Evolutionary conservation across 176 grass and related monocot species (phyloP).

Genomic region (Puccinellia tenuiflora): DNA sequence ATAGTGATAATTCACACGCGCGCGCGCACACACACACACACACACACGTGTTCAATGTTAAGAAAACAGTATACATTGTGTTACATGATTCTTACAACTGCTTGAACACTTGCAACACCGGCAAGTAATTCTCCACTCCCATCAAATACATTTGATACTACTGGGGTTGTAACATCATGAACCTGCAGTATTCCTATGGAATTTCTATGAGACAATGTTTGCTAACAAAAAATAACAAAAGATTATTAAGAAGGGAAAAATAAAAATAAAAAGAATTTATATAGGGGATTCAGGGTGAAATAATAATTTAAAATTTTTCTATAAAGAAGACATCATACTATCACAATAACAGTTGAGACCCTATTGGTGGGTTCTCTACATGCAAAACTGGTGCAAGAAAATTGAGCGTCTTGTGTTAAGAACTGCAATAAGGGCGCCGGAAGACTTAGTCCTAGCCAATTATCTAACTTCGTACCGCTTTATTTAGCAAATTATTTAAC

Average conservation of each 20-base stretch:
- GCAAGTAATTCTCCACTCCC: conserved; percentile 58
- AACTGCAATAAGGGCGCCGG: background rate
- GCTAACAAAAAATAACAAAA: background rate
- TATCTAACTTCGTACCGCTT: background rate
- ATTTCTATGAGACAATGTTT: conserved; percentile 18
- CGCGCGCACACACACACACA: background rate
- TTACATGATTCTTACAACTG: conserved; percentile 75
- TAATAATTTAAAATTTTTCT: background rate
- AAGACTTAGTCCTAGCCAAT: background rate
- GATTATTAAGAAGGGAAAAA: background rate
- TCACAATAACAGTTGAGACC: background rate
- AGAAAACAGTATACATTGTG: background rate
- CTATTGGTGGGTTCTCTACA: background rate
- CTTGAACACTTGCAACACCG: conserved; percentile 72
- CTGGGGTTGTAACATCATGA: conserved; percentile 62
- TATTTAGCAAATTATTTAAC: background rate
- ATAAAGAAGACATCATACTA: background rate
- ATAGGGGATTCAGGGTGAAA: background rate
- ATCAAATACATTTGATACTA: conserved; percentile 85
- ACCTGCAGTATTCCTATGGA: conserved; percentile 65
- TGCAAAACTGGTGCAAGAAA: conserved; percentile 7
- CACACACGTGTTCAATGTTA: background rate
- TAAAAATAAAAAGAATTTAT: background rate
- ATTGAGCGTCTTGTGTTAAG: background rate
- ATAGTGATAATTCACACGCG: conserved; percentile 1